These are phyloP conservation scores for Verbena officinalis DNA, from an alignment of 257 asterid genomes.

Conservation along the genomic window DNA sequence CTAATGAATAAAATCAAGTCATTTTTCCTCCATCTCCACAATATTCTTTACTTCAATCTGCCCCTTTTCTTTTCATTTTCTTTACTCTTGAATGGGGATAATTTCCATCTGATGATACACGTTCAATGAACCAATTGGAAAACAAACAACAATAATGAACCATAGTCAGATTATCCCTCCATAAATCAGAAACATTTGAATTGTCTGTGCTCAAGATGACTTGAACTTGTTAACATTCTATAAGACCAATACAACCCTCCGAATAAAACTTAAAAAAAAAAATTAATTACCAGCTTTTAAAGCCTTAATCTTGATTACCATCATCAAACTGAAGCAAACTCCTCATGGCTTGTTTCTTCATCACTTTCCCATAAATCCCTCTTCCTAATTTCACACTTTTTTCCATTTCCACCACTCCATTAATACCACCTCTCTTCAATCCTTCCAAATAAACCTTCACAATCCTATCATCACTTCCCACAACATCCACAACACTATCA, in stretches of 20 bases:
- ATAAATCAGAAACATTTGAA: background rate
- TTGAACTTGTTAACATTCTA: constrained; percentile 26
- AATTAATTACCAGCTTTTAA: background rate
- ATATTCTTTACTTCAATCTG: no score
- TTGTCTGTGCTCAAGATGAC: constrained; percentile 31
- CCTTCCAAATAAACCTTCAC: constrained; percentile 54
- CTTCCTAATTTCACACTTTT: constrained; percentile 68
- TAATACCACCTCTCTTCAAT: constrained; percentile 50
- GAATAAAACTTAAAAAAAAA: background rate
- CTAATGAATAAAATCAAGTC: no score
- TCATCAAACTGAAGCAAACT: constrained; percentile 45
- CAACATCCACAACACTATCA: constrained; percentile 69
- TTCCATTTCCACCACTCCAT: constrained; percentile 74
- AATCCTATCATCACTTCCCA: constrained; percentile 76
- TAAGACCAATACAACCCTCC: background rate
- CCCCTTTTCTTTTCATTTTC: no score
- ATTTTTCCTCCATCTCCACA: no score
- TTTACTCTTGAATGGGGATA: no score
- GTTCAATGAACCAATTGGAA: no score
- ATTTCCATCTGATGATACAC: no score
- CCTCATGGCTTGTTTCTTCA: constrained; percentile 76
- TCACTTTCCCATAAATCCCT: constrained; percentile 85
- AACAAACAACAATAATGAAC: background rate
- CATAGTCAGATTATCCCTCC: background rate
- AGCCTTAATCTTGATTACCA: constrained; percentile 32